Base-by-base conservation (phyloP, 2,329 filamentous ascomycete species). In the Verticillium klebahnii region DNA sequence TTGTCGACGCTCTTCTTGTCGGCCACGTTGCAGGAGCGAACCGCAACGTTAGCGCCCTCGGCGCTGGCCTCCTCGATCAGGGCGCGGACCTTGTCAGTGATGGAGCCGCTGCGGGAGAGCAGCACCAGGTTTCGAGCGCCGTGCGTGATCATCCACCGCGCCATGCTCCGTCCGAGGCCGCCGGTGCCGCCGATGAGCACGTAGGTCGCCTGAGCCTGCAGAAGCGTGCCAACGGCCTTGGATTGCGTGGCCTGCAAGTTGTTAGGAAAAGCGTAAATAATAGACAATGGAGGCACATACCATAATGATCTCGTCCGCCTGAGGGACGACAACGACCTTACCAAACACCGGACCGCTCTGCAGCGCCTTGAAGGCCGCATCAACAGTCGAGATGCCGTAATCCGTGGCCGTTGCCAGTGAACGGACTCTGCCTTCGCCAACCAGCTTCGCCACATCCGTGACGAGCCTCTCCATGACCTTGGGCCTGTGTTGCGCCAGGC, bases 191-290 rank as follows among this genome's bases (percentile, higher is more conserved):
- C 64, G 5, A 70, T 66, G 32, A 75, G 65, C 7, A 75, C 64
- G 60, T 75, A 74, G 0, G 80, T 79, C 3, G 75, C 78, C 62
- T 82, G 73, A 1, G 67, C 59, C 54, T 73, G 73, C 8, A 82
- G 69, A 7, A 78, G 67, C 7, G 74, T 69, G 25, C 68, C 70
- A 3, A 70, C 69, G 54, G 72, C 75, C 63, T 70, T 73, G 5
- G 75, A 73, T 3, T 72, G 72, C 1, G 74, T 74, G 8, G 73
- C 75, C 63, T 69, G 62, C 67, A 61, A 56, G 64, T 25, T 23
- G 57, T 52, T 23, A 52, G 45, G 12, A 64, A 61, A 58, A 60
- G 62, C 5, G 4, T 61, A 56, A 9, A 36, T 60, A n/a, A 9
- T 25, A 19, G 6, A 31, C 39, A 34, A 25, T 32, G n/a, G 11